These are phyloP conservation scores for Obelidium mucronatum DNA, from an alignment of 192 early-diverging fungal species.

Conservation along the genomic window DNA sequence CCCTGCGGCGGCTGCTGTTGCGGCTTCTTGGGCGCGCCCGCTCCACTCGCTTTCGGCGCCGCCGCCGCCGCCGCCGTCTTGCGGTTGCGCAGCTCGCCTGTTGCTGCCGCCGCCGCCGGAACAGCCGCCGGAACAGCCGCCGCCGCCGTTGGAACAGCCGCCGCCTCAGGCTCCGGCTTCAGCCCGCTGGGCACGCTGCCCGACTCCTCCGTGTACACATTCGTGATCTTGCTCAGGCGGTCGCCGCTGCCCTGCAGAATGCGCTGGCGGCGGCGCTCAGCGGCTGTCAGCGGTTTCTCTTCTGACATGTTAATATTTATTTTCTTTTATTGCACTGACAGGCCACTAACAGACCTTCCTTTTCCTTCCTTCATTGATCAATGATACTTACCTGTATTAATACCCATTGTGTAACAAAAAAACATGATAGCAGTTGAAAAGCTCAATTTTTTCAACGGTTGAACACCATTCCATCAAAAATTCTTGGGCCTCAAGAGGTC, in stretches of 20 bases:
- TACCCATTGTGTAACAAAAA: too few relatives aligned
- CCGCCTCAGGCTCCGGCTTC: not conserved
- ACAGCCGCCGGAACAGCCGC: not conserved
- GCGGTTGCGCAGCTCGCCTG: not conserved
- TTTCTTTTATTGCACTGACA: too few relatives aligned
- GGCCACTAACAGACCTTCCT: too few relatives aligned
- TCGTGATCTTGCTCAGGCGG: slow-evolving; percentile 23
- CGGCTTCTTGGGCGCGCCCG: not conserved
- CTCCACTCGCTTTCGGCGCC: not conserved
- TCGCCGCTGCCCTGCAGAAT: slow-evolving; percentile 21
- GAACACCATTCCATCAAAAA: too few relatives aligned
- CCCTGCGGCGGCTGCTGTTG: not conserved
- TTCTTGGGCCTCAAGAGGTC: too few relatives aligned
- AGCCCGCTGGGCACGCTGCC: not conserved
- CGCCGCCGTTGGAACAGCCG: not conserved
- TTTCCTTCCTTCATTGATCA: too few relatives aligned
- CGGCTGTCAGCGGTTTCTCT: not conserved
- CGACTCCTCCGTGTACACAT: not conserved
- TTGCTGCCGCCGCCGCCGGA: not conserved
- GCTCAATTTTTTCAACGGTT: too few relatives aligned
- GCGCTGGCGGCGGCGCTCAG: slow-evolving; percentile 14
- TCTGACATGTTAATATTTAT: too few relatives aligned
- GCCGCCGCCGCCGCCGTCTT: not conserved
- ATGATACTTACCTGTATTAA: too few relatives aligned
- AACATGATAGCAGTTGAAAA: too few relatives aligned